Evolutionary conservation across 2,329 filamentous ascomycete genomes (phyloP), one percentile per base, ranked within the genome.

Genomic region (Penicillium griseofulvum): DNA sequence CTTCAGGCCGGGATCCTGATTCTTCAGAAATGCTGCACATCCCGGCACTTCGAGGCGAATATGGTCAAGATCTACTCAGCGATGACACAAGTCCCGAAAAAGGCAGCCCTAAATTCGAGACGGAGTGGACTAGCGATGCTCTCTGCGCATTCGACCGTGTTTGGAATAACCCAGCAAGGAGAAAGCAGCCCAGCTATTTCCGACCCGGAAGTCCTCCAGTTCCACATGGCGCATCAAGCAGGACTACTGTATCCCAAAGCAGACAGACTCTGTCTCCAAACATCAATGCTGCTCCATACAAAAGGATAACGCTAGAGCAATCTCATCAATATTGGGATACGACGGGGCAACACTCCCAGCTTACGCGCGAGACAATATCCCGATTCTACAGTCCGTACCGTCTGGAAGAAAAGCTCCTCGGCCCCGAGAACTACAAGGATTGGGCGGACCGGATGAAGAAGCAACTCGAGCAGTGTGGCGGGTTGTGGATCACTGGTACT

Each of bases 391-490:
- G 10, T 5, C 37, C 36, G 5, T 29, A 37, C 17, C 9, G 22
- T n/a, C 8, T 51, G 12, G 14, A 50, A 22, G 41, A 51, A 11
- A 42, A 22, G 24, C 47, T 55, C 10, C 44, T 49, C 8, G 47
- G 55, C 1, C 46, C 55, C 2, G 55, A 54, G 47, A 55, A 57
- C n/a, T 54, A 54, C 9, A 29, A 43, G 5, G 5, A 19, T 4
- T 57, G 51, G 51, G 36, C 45, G 11, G 17, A 22, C 29, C 29
- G 29, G 11, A 57, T 51, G 46, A 17, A 31, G 37, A n/a, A 38
- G 22, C 31, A 24, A 9, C 24, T 50, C 4, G 7, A 24, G 9
- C 22, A 44, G 16, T 47, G 19, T 16, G 36, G 28, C 10, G 37
- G 14, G 11, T 38, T 37, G 36, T 48, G 26, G 22, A 24, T 42